Evolutionary conservation across 176 grass and related monocot genomes (phyloP).

Genomic region (Hordeum vulgare): DNA sequence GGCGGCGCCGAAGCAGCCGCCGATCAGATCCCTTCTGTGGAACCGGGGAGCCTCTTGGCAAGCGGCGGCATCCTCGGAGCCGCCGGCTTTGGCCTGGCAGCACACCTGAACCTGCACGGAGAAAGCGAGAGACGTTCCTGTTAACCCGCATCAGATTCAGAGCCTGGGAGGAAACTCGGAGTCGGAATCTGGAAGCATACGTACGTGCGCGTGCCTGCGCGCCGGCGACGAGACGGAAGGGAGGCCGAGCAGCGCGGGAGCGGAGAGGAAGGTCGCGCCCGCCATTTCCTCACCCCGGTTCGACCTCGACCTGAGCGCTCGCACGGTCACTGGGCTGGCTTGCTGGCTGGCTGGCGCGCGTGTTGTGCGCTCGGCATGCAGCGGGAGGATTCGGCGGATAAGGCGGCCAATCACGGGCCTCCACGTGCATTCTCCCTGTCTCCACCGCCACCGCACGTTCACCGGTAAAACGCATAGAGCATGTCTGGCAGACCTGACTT

Average conservation of each 20-base stretch:
- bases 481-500: too few relatives aligned
- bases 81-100: slow-evolving; percentile 28
- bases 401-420: slow-evolving; percentile 20
- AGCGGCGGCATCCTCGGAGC: neutral
- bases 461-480: too few relatives aligned
- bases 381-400: slow-evolving; percentile 21
- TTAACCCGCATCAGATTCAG: neutral
- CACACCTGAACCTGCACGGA: slow-evolving; percentile 12
- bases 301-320: neutral
- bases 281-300: slow-evolving; percentile 36
- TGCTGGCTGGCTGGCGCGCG: neutral
- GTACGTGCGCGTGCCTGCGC: slow-evolving; percentile 14
- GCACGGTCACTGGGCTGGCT: neutral
- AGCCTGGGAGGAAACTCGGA: too few relatives aligned
- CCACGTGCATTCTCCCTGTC: neutral
- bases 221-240: slow-evolving; percentile 7
- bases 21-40: slow-evolving; percentile 51
- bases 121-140: neutral
- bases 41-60: slow-evolving; percentile 5
- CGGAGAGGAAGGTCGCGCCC: slow-evolving; percentile 44
- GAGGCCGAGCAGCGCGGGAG: slow-evolving; percentile 26
- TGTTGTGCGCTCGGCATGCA: neutral
- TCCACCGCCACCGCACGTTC: slow-evolving; percentile 28
- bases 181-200: neutral
- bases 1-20: slow-evolving; percentile 26